Percentiles rank a stretch among this genome's conserved stretches.
phyloP scores from a whole-genome alignment of 306 rosid genomes.

The Vigna unguiculata region DNA sequence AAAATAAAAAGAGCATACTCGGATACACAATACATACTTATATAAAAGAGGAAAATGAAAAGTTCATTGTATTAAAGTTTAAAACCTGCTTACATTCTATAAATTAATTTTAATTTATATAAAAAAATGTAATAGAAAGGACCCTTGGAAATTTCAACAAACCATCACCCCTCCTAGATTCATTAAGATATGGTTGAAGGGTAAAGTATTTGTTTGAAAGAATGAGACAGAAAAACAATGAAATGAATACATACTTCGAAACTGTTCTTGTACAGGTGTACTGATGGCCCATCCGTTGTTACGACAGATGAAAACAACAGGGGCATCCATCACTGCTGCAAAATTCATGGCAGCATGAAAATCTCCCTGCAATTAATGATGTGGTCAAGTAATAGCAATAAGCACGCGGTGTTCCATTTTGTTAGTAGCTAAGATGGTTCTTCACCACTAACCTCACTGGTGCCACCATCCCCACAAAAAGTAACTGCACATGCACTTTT shows the following conservation, averaged over 20 bases:
- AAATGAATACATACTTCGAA: slow-evolving; percentile 61
- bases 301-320: slow-evolving; percentile 60
- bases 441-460: slow-evolving; percentile 62
- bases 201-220: too few species aligned
- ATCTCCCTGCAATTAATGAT: slow-evolving; percentile 61
- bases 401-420: slow-evolving; percentile 9
- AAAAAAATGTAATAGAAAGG: too few species aligned
- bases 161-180: too few species aligned
- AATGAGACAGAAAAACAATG: too few species aligned
- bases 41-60: neutral
- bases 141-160: too few species aligned
- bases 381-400: slow-evolving; percentile 5
- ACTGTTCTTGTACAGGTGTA: slow-evolving; percentile 63
- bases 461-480: slow-evolving; percentile 69
- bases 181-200: too few species aligned
- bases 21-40: neutral
- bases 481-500: slow-evolving; percentile 67
- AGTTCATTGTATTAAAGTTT: neutral
- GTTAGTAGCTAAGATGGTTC: slow-evolving; percentile 13
- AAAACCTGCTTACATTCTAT: too few species aligned
- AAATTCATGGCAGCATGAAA: slow-evolving; percentile 69
- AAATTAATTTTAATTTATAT: neutral
- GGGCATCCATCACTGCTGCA: slow-evolving; percentile 70
- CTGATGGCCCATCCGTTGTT: slow-evolving; percentile 78
- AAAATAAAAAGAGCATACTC: neutral